Evolutionary conservation across 345 rosid species (phyloP), one percentile per base, ranked within the genome.

Genomic region (Salix koriyanagi): DNA sequence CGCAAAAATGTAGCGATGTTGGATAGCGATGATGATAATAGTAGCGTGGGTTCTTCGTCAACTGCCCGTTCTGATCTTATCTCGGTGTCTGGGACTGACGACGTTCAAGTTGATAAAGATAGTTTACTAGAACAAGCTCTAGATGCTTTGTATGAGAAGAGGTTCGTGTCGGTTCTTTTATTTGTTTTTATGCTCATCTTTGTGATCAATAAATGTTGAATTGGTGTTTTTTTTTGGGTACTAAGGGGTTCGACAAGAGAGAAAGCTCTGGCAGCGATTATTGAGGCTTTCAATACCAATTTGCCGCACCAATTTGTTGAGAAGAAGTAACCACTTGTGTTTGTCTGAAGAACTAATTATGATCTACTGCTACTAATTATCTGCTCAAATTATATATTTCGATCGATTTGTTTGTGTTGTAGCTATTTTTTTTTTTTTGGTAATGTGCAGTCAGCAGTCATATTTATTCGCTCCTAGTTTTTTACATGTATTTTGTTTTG

Each of bases 211-310:
- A 39, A 5, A 16, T 9, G 48, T 42, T 44, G 65, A 79, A 65
- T n/a, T 70, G 19, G 21, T 73, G 70, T 41, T 41, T 39, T 10
- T 2, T 42, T 42, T 42, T 42, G 1, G 23, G 76, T 75, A 25
- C 84, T 48, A 39, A 96, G 99, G 91, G 89, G 91, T 79, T 79
- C 97, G 16, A 96, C 94, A 1, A 87, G 97, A 82, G 99, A 93
- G 88, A 90, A 83, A 74, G 97, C 99, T 69, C 73, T 96, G 85
- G 77, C 81, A 16, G 64, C 85, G 9, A 93, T 92, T 75, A 82
- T 89, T 23, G 94, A 92, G 5, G 91, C 98, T 60, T 96, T 92
- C 82, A 92, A 79, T 82, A 83, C 78, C 70, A 83, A 83, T 52
- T 71, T 96, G 90, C 97, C 90, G 85, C 86, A 84, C 75, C 88